These are phyloP conservation scores for Adansonia rubrostipa DNA, from an alignment of 441 rosid genomes.

Conservation along the genomic window DNA sequence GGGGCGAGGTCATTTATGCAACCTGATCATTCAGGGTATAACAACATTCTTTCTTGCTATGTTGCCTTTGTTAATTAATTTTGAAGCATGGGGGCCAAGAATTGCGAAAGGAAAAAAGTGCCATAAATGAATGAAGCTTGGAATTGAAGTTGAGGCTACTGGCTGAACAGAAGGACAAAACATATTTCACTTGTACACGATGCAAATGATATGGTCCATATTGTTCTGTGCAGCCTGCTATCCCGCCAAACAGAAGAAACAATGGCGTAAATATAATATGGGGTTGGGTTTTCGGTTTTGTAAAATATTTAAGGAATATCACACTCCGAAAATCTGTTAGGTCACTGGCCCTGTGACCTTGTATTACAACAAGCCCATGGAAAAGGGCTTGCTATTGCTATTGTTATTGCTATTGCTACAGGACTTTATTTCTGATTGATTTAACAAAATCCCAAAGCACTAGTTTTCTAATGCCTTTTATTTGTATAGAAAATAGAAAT, in stretches of 20 bases:
- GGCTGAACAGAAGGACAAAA: not conserved
- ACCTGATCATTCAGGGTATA: too few relatives aligned
- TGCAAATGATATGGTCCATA: not conserved
- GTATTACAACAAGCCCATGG: too few relatives aligned
- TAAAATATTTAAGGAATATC: not conserved
- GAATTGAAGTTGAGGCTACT: slow-evolving; percentile 13
- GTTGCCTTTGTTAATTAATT: not conserved
- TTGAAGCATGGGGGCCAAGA: not conserved
- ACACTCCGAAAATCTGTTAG: not conserved
- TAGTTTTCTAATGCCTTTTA: not conserved
- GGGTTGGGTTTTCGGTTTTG: not conserved
- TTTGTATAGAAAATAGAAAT: not conserved
- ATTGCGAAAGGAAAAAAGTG: not conserved
- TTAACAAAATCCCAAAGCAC: not conserved
- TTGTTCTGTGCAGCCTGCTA: too few relatives aligned
- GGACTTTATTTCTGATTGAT: not conserved
- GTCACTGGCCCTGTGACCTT: too few relatives aligned
- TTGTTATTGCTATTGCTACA: not conserved
- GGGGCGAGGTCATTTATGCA: too few relatives aligned
- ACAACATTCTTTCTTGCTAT: not conserved
- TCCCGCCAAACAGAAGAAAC: not conserved
- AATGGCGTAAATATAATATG: not conserved
- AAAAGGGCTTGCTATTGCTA: not conserved
- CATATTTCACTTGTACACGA: slow-evolving; percentile 3
- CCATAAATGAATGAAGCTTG: slow-evolving; percentile 7